Percentiles rank a stretch among this genome's conserved stretches.
phyloP scores from a whole-genome alignment of 495 filamentous ascomycete species.

The Penicillium steckii region DNA sequence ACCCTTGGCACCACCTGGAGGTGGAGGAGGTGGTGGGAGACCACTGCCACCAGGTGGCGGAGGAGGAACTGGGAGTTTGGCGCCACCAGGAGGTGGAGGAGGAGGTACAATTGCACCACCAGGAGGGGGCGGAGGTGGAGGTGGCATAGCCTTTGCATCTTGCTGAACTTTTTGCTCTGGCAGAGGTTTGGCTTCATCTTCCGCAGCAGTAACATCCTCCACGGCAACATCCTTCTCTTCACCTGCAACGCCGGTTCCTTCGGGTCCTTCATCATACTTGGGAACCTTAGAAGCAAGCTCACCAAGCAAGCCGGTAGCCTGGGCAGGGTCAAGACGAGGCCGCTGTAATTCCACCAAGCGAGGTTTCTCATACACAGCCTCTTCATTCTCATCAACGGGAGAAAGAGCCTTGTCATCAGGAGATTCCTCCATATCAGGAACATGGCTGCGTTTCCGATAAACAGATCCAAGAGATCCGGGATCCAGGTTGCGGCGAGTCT shows the following conservation, averaged over 20 bases:
- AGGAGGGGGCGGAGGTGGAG: slow-evolving; percentile 51
- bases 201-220: slow-evolving; percentile 49
- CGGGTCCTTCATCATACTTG: slow-evolving; percentile 62
- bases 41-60: slow-evolving; percentile 36
- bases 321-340: slow-evolving; percentile 70
- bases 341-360: slow-evolving; percentile 66
- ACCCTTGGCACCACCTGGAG: slow-evolving; percentile 24
- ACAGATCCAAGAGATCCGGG: slow-evolving; percentile 66
- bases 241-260: slow-evolving; percentile 63
- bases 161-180: slow-evolving; percentile 19
- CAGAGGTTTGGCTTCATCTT: slow-evolving; percentile 29
- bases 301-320: slow-evolving; percentile 71
- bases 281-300: slow-evolving; percentile 81
- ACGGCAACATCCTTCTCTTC: slow-evolving; percentile 3
- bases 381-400: slow-evolving; percentile 38
- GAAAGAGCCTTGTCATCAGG: slow-evolving; percentile 37
- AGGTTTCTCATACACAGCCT: slow-evolving; percentile 62
- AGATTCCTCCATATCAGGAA: slow-evolving; percentile 41
- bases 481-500: slow-evolving; percentile 48
- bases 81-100: slow-evolving; percentile 24
- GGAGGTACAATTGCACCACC: slow-evolving; percentile 24
- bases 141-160: slow-evolving; percentile 38
- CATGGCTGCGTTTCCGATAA: slow-evolving; percentile 57
- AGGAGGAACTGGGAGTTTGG: slow-evolving; percentile 29
- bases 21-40: slow-evolving; percentile 39